These are phyloP conservation scores for Microdochium nivale DNA, from an alignment of 2,329 filamentous ascomycete genomes.

Conservation along the genomic window DNA sequence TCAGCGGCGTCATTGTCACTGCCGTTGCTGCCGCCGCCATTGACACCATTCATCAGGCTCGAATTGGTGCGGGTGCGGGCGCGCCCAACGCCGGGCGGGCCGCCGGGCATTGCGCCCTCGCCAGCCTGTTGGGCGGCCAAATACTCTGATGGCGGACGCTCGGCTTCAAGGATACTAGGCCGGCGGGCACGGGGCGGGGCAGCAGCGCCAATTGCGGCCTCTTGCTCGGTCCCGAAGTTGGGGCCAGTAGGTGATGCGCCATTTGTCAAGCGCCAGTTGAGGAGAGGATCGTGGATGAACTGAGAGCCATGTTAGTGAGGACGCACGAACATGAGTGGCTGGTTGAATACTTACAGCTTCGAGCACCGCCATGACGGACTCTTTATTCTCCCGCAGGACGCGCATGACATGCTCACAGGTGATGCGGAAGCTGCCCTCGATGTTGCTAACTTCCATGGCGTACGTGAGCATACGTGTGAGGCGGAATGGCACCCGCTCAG, in stretches of 20 bases:
- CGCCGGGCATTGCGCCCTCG: slow-evolving; percentile 29
- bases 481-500: slow-evolving; percentile 94
- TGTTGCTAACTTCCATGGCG: slow-evolving; percentile 99
- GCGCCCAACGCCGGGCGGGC: slow-evolving; percentile 34
- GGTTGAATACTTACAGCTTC: slow-evolving; percentile 70
- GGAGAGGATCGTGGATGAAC: slow-evolving; percentile 99
- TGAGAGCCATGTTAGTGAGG: slow-evolving; percentile 26
- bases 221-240: slow-evolving; percentile 56
- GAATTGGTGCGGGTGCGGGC: slow-evolving; percentile 53
- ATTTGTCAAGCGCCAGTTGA: slow-evolving; percentile 84
- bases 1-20: slow-evolving; percentile 48
- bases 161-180: slow-evolving; percentile 60
- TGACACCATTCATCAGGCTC: slow-evolving; percentile 24
- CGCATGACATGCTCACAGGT: slow-evolving; percentile 99
- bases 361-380: slow-evolving; percentile 94
- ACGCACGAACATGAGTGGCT: not conserved
- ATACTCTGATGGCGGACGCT: slow-evolving; percentile 50
- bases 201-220: slow-evolving; percentile 40
- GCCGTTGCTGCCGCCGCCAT: slow-evolving; percentile 25
- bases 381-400: slow-evolving; percentile 92
- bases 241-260: slow-evolving; percentile 55
- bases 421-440: slow-evolving; percentile 95
- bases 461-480: slow-evolving; percentile 98
- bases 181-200: slow-evolving; percentile 46
- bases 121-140: slow-evolving; percentile 33